Evolutionary conservation across 345 rosid species (phyloP).

Genomic region (Lepidium aucheri): DNA sequence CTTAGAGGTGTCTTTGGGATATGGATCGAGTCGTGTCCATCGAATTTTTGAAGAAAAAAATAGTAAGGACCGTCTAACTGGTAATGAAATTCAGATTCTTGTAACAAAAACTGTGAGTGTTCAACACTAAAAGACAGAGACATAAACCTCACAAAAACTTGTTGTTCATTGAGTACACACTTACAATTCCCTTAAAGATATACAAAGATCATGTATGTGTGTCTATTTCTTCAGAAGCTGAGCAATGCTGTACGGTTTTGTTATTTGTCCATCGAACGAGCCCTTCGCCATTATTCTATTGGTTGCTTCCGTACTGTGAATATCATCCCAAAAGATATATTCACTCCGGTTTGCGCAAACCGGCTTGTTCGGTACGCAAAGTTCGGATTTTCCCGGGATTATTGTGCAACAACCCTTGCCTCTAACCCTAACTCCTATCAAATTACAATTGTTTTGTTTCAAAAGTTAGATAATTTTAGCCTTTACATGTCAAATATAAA

Average conservation of each 20-base stretch:
- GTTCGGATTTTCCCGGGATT: background rate
- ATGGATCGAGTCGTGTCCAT: too few relatives aligned
- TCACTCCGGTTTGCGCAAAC: constrained; percentile 30
- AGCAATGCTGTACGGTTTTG: constrained; percentile 8
- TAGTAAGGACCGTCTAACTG: too few relatives aligned
- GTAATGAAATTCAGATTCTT: too few relatives aligned
- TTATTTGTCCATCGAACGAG: constrained; percentile 3
- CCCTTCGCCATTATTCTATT: constrained; percentile 22
- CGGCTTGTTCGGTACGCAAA: constrained; percentile 19
- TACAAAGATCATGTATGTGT: background rate
- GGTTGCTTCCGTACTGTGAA: constrained; percentile 38
- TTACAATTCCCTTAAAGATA: background rate
- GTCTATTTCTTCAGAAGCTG: background rate
- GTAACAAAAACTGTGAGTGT: too few relatives aligned
- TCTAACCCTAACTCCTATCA: constrained; percentile 21
- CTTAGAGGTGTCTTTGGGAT: too few relatives aligned
- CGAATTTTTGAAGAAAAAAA: too few relatives aligned
- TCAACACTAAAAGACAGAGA: too few relatives aligned
- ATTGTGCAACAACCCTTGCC: constrained; percentile 21
- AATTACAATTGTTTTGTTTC: background rate
- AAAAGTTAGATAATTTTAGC: background rate
- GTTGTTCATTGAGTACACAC: background rate
- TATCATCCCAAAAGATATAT: constrained; percentile 38
- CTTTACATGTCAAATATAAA: background rate
- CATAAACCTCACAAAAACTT: too few relatives aligned